Evolutionary conservation across 169 alveolate species (phyloP).

Genomic region (Besnoitia besnoiti): DNA sequence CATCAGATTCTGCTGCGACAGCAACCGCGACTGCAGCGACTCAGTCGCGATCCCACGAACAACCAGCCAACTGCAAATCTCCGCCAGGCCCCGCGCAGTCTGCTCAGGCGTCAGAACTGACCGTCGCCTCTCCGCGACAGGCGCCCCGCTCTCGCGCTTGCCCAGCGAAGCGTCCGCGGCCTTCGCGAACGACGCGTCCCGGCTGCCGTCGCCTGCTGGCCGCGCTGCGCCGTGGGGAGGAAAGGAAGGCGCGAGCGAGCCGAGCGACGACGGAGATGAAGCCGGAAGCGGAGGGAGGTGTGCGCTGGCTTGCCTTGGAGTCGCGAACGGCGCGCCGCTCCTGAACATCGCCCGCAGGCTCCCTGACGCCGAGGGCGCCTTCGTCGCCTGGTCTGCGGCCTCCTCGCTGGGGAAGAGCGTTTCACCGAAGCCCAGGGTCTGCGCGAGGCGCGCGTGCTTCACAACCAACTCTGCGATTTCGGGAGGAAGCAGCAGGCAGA

Average conservation of each 20-base stretch:
- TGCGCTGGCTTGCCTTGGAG: no score
- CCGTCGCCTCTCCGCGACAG: background rate
- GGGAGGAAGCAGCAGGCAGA: constrained; percentile 62
- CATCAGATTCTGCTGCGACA: constrained; percentile 64
- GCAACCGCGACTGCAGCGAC: constrained; percentile 61
- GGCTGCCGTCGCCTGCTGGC: no score
- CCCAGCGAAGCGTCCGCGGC: no score
- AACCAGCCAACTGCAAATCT: constrained; percentile 69
- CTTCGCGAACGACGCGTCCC: background rate
- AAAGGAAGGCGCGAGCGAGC: no score
- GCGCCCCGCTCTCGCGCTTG: no score
- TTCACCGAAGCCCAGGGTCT: constrained; percentile 16
- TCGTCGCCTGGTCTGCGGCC: background rate
- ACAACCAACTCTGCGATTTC: constrained; percentile 64
- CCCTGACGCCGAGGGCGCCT: no score
- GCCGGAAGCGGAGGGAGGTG: no score
- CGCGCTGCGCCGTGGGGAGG: no score
- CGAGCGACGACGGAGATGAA: no score
- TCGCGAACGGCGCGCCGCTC: no score
- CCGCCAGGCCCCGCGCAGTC: constrained; percentile 23
- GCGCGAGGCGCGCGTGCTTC: constrained; percentile 40
- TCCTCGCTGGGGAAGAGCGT: constrained; percentile 47
- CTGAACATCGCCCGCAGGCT: no score
- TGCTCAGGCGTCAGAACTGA: background rate
- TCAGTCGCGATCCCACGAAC: constrained; percentile 65